Evolutionary conservation across 176 grass and related monocot species (phyloP), one percentile per base, ranked within the genome.

Genomic region (Rhynchospora breviuscula): DNA sequence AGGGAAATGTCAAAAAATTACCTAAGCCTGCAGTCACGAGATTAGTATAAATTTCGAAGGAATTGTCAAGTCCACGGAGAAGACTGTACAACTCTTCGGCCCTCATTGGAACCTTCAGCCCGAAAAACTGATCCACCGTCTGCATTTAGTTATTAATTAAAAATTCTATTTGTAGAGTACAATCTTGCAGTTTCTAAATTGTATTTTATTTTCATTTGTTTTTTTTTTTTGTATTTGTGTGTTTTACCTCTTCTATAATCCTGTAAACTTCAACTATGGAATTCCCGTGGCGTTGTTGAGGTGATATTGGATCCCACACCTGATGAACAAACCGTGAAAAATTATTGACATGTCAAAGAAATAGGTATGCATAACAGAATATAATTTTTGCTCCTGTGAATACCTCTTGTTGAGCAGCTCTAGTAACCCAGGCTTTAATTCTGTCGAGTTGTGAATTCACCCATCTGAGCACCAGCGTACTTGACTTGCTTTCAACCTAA

Each of bases 221-320:
- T 77, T 47, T 76, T 1, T 11, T 53, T 45, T 17, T 54, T 33
- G 73, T 29, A 1, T 29, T 29, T 29, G 26, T 29, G 26, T 78
- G 40, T 58, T 72, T 63, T 79, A 99, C 96, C 93, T 95, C 96
- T 95, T 99, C 91, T 86, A 99, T 91, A 75, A 99, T 99, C 88
- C 93, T 95, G 70, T 93, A 99, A 65, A 99, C 91, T 91, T 99
- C 96, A 66, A 95, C 90, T 79, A 99, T 95, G 85, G 96, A 99
- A 87, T 35, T 88, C 43, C 89, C 93, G 90, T 99, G 96, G 29
- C 91, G 96, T 80, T 91, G 92, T 81, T 99, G 96, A 89, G 89
- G 91, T 64, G 96, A 99, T 95, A 99, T 99, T 80, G 96, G 91
- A 84, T 95, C 92, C 96, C 96, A 99, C 80, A 54, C 86, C 96